Evolutionary conservation across 495 filamentous ascomycete genomes (phyloP).

Genomic region (Lindgomyces ingoldianus): DNA sequence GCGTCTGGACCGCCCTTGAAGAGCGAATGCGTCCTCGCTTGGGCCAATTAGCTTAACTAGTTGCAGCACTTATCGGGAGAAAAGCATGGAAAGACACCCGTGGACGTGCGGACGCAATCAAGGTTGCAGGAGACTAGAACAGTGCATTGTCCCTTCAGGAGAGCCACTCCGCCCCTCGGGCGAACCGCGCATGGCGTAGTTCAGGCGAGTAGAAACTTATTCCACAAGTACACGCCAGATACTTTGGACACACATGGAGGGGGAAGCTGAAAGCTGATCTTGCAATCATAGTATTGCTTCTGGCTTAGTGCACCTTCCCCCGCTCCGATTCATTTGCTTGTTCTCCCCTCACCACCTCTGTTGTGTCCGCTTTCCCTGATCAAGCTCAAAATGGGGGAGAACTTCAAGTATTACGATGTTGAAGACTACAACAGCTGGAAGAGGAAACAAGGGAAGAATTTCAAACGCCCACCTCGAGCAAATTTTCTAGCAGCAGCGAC

Average conservation of each 20-base stretch:
- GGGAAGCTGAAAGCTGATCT: neutral
- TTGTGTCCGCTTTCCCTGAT: neutral
- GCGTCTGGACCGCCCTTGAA: neutral
- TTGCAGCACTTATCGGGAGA: constrained; percentile 16
- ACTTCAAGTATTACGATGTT: constrained; percentile 25
- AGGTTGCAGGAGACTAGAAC: neutral
- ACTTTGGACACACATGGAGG: neutral
- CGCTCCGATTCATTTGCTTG: neutral
- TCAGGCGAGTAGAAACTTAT: neutral
- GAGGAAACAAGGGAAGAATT: constrained; percentile 12
- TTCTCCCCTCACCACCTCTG: neutral
- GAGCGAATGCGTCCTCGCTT: neutral
- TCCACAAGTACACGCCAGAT: neutral
- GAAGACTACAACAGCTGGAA: constrained; percentile 28
- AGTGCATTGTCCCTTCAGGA: constrained; percentile 3
- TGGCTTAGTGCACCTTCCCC: neutral
- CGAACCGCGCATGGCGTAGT: neutral
- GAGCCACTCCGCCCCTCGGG: neutral
- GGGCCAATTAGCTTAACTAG: constrained; percentile 1
- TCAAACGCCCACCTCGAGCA: constrained; percentile 16
- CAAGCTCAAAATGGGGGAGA: constrained; percentile 15
- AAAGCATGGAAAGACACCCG: neutral
- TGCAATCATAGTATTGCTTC: neutral
- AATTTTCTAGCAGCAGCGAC: constrained; percentile 28
- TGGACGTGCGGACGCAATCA: neutral